Evolutionary conservation across 441 rosid species (phyloP), one percentile per base, ranked within the genome.

Genomic region (Erodium chrysanthum): DNA sequence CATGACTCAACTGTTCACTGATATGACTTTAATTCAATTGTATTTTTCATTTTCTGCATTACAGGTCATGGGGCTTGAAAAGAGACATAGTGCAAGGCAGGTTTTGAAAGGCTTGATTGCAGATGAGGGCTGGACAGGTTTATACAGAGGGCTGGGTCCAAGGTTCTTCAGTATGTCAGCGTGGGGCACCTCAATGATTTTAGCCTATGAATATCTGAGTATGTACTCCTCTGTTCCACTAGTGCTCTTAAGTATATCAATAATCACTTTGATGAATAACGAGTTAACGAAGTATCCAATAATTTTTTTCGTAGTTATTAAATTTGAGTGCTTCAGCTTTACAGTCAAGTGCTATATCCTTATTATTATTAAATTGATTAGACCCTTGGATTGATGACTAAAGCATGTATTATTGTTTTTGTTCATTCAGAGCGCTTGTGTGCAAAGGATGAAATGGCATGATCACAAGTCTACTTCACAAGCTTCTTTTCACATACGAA

Each of bases 101-200:
- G 91, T 89, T 62, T 87, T 90, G 66, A 89, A 76, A 72, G 79
- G 74, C 68, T 83, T 90, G 79, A 80, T 93, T 4, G 80, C 84
- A 73, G 95, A 93, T 68, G 92, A 89, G 72, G 97, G 98, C n/a
- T 93, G 95, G 92, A 84, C 82, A 72, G 97, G 97, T 50, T 80
- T 89, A 54, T 89, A 94, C 62, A 80, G 92, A 79, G 98, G 98
- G 66, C 75, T 89, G 68, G 97, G 97, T 67, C 97, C 98, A 17
- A 84, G 98, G 77, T 88, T 91, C 77, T 81, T 91, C 85, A 88
- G 93, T 83, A 91, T 85, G 93, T 93, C 98, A 12, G 90, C 95
- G 64, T 91, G 97, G 97, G 98, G 96, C 83, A 91, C 98, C 71
- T 82, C 98, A 0, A 89, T 94, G 98, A 94, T 94, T 70, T 68